Evolutionary conservation across 352 stramenopile species (phyloP), one percentile per base, ranked within the genome.

Genomic region (Globisporangium nunn): DNA sequence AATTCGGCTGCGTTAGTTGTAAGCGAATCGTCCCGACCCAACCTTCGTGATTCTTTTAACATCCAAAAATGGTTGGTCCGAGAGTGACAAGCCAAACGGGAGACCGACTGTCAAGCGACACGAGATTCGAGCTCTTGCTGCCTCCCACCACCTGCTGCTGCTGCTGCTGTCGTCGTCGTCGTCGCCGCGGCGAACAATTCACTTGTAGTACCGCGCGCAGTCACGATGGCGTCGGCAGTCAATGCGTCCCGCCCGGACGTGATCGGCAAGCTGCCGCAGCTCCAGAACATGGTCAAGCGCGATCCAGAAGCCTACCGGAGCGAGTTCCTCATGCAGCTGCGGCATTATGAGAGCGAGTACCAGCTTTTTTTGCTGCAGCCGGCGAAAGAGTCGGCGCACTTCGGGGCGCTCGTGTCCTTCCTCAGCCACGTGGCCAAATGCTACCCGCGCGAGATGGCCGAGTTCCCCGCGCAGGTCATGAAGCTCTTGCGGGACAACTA

Each of bases 281-380:
- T 99, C 50, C 96, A 99, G 83, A 99, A 99, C 80, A 91, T 99
- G 65, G 96, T 98, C 40, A 99, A 99, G 80, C 89, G 97, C 35
- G 96, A 99, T 71, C 96, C 96, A 8, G 62, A 82, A 45, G 93
- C 86, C 52, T 99, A 99, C 80, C 79, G 85, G 52, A 93, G 95
- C 56, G 97, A 99, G 78, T 99, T 99, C 74, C 81, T 97, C 66
- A 97, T 98, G 72, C 96, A 99, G 77, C 58, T 95, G 54, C 91
- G 91, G 40, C 95, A 98, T 72, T 98, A 98, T 62, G 77, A 98
- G 70, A 97, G 90, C 62, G 89, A 99, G 72, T 91, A 97, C 63
- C 81, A 95, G 59, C 94, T 99, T 59, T 96, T 99, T 62, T 75
- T 93, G 60, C 78, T 99, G 39, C 88, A 96, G 69, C 87, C 89